A percentile compares a stretch with the other conserved stretches of the same genome.
phyloP scores from a whole-genome alignment of 2,329 filamentous ascomycete species.

The Akanthomyces dipterigenus region DNA sequence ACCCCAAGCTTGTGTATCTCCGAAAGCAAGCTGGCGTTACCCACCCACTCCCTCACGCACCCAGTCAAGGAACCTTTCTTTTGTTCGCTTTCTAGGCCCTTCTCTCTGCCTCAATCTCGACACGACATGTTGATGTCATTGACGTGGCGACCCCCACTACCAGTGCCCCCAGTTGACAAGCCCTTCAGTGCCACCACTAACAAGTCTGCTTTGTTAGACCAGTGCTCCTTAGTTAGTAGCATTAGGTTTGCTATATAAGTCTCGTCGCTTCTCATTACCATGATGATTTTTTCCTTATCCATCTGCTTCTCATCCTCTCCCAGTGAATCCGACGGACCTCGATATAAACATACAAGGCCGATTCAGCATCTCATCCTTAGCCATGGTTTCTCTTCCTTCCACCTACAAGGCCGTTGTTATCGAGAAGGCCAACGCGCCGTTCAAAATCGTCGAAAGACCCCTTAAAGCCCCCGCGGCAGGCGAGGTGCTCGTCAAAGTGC shows the following conservation, averaged over 20 bases:
- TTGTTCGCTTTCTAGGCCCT: background rate
- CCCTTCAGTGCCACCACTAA: background rate
- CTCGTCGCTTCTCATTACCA: background rate
- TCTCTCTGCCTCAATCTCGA: background rate
- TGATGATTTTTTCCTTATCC: no score
- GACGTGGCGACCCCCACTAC: background rate
- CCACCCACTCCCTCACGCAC: background rate
- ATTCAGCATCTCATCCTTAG: background rate
- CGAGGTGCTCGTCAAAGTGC: conserved; percentile 63
- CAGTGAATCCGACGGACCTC: background rate
- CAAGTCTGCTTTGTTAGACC: background rate
- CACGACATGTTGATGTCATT: conserved; percentile 4
- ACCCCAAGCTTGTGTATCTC: background rate
- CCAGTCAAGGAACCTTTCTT: background rate
- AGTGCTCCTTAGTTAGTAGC: background rate
- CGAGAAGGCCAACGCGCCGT: conserved; percentile 41
- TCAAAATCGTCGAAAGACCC: conserved; percentile 52
- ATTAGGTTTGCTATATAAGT: background rate
- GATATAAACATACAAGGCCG: background rate
- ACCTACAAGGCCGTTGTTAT: conserved; percentile 62
- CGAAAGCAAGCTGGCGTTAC: background rate
- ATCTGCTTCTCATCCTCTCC: background rate
- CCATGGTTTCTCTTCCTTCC: conserved; percentile 45
- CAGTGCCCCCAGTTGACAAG: background rate
- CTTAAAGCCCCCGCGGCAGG: conserved; percentile 48